These are phyloP conservation scores for Aspergillus texensis DNA, from an alignment of 2,329 filamentous ascomycete genomes.

Conservation along the genomic window DNA sequence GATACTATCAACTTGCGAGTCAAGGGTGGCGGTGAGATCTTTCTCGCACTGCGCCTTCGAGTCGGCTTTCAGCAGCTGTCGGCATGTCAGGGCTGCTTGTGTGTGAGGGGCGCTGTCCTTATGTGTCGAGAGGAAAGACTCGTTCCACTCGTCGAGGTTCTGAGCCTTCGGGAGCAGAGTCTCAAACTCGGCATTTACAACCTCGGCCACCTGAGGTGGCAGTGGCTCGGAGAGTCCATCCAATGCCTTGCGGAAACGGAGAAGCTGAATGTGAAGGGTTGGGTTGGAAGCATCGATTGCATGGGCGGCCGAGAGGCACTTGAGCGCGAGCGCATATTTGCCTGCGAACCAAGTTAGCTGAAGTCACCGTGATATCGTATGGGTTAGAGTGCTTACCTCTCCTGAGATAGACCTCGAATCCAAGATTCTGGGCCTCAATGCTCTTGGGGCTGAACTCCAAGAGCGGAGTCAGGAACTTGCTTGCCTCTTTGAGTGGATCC, in stretches of 20 bases:
- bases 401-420: constrained; percentile 87
- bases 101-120: constrained; percentile 64
- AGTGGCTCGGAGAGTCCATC: constrained; percentile 62
- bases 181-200: constrained; percentile 70
- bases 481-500: constrained; percentile 80
- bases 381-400: constrained; percentile 63
- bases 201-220: constrained; percentile 65
- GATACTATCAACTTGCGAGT: constrained; percentile 54
- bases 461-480: constrained; percentile 81
- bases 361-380: constrained; percentile 8
- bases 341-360: constrained; percentile 53
- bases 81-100: constrained; percentile 64
- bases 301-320: constrained; percentile 76
- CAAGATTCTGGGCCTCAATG: constrained; percentile 78
- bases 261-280: constrained; percentile 73
- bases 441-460: constrained; percentile 80
- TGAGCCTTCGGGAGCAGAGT: constrained; percentile 58
- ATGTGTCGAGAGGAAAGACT: constrained; percentile 65
- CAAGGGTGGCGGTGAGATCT: constrained; percentile 63
- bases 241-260: constrained; percentile 68
- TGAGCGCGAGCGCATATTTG: constrained; percentile 85
- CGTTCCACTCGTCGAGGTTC: constrained; percentile 66
- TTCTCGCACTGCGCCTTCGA: constrained; percentile 62
- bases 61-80: constrained; percentile 60
- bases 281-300: constrained; percentile 70